phyloP scores from a whole-genome alignment of 495 filamentous ascomycete species.

The Hyaloscypha variabilis region DNA sequence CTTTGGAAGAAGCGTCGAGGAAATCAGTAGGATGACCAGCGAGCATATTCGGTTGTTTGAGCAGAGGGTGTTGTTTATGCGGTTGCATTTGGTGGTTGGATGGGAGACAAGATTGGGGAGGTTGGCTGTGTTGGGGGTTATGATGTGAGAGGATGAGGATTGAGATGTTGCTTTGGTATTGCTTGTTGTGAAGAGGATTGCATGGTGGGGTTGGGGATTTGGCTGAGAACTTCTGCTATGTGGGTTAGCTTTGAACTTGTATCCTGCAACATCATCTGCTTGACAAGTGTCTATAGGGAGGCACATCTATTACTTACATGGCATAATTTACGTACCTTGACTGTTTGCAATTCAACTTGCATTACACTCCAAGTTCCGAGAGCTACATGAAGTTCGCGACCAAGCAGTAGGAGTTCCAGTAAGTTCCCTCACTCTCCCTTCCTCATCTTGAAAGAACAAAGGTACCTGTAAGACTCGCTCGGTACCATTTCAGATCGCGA shows the following conservation, averaged over 20 bases:
- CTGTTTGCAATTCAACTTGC: too few relatives aligned
- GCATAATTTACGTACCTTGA: too few relatives aligned
- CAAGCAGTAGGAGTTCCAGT: too few relatives aligned
- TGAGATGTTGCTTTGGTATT: background rate
- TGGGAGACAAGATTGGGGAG: conserved; percentile 49
- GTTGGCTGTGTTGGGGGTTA: conserved; percentile 39
- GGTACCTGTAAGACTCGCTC: too few relatives aligned
- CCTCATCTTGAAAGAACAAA: too few relatives aligned
- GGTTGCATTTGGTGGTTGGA: conserved; percentile 57
- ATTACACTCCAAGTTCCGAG: too few relatives aligned
- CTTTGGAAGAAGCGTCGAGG: conserved; percentile 43
- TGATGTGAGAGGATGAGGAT: background rate
- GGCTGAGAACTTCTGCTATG: background rate
- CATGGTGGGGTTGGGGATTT: background rate
- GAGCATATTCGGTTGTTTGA: conserved; percentile 49
- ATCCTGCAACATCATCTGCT: too few relatives aligned
- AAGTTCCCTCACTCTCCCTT: too few relatives aligned
- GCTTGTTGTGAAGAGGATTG: background rate
- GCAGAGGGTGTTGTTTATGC: conserved; percentile 48
- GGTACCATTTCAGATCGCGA: too few relatives aligned
- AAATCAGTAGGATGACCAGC: conserved; percentile 36
- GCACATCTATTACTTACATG: too few relatives aligned
- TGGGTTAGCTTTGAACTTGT: background rate
- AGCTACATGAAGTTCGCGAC: too few relatives aligned
- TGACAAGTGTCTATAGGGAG: too few relatives aligned